These are phyloP conservation scores for Trichoderma atroviride DNA, from an alignment of 2,329 filamentous ascomycete species.

Conservation along the genomic window DNA sequence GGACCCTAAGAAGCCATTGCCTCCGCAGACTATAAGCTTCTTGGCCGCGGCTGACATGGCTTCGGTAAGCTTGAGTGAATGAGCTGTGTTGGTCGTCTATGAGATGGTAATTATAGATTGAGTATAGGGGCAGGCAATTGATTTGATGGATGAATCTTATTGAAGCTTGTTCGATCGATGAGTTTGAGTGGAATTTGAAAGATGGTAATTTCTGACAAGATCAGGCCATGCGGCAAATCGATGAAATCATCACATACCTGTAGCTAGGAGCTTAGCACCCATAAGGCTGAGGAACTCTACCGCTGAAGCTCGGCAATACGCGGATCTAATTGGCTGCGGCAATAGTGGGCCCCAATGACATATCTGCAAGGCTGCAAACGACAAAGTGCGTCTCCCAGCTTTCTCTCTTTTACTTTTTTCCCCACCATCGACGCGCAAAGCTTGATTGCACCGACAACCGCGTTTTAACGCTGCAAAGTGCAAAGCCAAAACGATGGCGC, in stretches of 20 bases:
- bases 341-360: slow-evolving; percentile 10
- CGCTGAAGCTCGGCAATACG: background rate
- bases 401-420: background rate
- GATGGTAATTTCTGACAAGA: background rate
- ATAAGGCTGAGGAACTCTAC: slow-evolving; percentile 23
- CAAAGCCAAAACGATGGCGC: slow-evolving; percentile 52
- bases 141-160: background rate
- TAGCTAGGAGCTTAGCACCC: slow-evolving; percentile 15
- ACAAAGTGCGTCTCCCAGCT: slow-evolving; percentile 7
- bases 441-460: background rate
- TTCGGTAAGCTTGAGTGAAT: background rate
- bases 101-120: background rate
- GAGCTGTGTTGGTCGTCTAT: background rate
- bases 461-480: background rate
- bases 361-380: slow-evolving; percentile 26
- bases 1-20: slow-evolving; percentile 86
- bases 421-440: background rate
- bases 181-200: background rate
- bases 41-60: slow-evolving; percentile 55
- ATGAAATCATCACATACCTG: slow-evolving; percentile 32
- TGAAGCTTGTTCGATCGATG: background rate
- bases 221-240: slow-evolving; percentile 19
- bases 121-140: too few relatives aligned
- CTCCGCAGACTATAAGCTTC: slow-evolving; percentile 86
- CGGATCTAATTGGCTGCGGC: background rate